A percentile compares a stretch with the other conserved stretches of the same genome.
Conservation (phyloP, 352 stramenopile species). For the Bremia lactucae region DNA sequence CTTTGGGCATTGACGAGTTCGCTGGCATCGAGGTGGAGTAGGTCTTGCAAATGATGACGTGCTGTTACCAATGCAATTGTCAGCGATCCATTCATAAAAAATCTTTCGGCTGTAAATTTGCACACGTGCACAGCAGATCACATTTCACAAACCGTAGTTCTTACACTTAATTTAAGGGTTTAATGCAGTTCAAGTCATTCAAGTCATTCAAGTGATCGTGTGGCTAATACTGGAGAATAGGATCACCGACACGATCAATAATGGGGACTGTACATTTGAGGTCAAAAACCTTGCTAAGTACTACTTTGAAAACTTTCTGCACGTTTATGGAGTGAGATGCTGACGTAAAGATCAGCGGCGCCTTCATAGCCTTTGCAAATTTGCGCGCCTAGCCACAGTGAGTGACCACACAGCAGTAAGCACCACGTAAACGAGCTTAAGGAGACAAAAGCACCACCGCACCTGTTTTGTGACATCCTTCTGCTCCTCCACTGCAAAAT, state of each 20-base stretch:
- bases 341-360: conserved; percentile 90
- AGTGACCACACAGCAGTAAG: conserved; percentile 2
- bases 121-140: conserved; percentile 1
- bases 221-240: conserved; percentile 83
- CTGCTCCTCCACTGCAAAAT: conserved; percentile 84
- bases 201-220: too few relatives aligned
- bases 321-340: conserved; percentile 92
- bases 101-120: conserved; percentile 8
- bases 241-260: conserved; percentile 87
- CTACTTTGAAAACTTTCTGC: conserved; percentile 93
- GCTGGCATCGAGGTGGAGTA: conserved; percentile 42
- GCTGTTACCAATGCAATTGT: too few relatives aligned
- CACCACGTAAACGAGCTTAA: not conserved
- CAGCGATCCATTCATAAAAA: too few relatives aligned
- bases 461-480: conserved; percentile 91
- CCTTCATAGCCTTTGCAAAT: conserved; percentile 92
- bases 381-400: conserved; percentile 90
- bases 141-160: conserved; percentile 6
- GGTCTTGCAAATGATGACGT: not conserved
- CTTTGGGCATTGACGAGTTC: conserved; percentile 85
- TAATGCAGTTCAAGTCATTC: too few relatives aligned
- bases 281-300: conserved; percentile 90
- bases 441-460: not conserved
- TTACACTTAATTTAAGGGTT: too few relatives aligned
- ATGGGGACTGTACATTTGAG: conserved; percentile 89